phyloP scores from a whole-genome alignment of 768 basidiomycete genomes.

The Symmetrospora coprosmae region DNA sequence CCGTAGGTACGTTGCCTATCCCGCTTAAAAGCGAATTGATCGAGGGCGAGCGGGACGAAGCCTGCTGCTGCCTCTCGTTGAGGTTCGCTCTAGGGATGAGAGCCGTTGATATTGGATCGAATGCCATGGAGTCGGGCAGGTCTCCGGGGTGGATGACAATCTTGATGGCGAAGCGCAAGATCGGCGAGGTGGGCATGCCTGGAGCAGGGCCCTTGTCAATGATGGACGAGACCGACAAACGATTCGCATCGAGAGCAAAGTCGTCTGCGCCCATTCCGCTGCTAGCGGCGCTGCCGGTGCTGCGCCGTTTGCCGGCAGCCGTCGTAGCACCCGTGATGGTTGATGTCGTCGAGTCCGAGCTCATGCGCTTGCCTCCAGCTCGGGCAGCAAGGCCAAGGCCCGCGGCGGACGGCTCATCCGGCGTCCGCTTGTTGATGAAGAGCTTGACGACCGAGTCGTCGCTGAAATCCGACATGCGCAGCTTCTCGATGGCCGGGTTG shows the following conservation, averaged over 20 bases:
- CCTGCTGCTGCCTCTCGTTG: constrained; percentile 44
- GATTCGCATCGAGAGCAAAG: constrained; percentile 2
- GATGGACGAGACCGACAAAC: background rate
- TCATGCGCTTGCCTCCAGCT: background rate
- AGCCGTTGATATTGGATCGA: constrained; percentile 82
- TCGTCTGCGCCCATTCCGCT: background rate
- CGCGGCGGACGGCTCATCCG: background rate
- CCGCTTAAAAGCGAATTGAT: constrained; percentile 42
- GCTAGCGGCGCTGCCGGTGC: background rate
- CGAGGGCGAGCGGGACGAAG: background rate
- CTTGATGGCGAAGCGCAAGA: constrained; percentile 70
- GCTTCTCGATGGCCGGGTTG: constrained; percentile 85
- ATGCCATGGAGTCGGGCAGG: constrained; percentile 83
- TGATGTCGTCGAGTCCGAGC: background rate
- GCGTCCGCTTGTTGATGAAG: constrained; percentile 52
- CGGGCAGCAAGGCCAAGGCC: background rate
- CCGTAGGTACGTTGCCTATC: constrained; percentile 50
- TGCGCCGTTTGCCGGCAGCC: background rate
- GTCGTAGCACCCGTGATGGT: no score
- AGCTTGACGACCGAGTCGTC: constrained; percentile 96
- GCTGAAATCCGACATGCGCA: constrained; percentile 93
- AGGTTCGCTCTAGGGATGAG: constrained; percentile 75
- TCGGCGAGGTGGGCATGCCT: constrained; percentile 46
- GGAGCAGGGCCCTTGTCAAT: background rate
- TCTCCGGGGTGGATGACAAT: constrained; percentile 76